Evolutionary conservation across 768 basidiomycete species (phyloP).

Genomic region (Lentinula detonsa): DNA sequence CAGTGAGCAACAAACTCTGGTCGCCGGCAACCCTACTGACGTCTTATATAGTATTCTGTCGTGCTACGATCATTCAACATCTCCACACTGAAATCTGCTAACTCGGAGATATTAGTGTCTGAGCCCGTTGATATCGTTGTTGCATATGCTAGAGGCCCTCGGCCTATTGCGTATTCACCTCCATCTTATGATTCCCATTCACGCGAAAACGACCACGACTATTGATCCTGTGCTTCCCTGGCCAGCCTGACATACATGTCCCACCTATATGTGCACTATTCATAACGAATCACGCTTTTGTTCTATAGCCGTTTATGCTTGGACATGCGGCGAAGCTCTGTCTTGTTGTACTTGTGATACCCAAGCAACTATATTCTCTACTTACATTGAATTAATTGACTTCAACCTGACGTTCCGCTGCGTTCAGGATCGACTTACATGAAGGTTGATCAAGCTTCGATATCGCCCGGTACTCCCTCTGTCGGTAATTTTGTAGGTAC

Average conservation of each 20-base stretch:
- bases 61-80: conserved; percentile 40
- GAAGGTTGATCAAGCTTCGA: too few species aligned
- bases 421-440: too few species aligned
- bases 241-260: neutral
- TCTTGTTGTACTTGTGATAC: neutral
- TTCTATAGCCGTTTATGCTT: neutral
- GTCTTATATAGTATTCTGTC: conserved; percentile 34
- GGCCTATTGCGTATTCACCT: conserved; percentile 43
- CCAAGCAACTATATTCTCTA: neutral
- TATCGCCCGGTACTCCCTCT: too few species aligned
- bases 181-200: conserved; percentile 33
- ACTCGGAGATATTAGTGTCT: conserved; percentile 32
- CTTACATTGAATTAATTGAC: neutral
- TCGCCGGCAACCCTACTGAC: neutral
- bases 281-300: conserved; percentile 1
- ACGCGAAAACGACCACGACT: neutral
- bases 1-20: conserved; percentile 26
- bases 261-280: neutral
- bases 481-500: too few species aligned
- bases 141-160: conserved; percentile 43
- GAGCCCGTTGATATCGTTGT: conserved; percentile 51
- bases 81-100: conserved; percentile 27
- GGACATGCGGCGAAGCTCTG: neutral
- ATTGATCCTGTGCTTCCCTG: neutral
- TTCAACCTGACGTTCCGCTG: too few species aligned